These are phyloP conservation scores for Penicillium sclerotigenum DNA, from an alignment of 2,329 filamentous ascomycete species.

Conservation along the genomic window DNA sequence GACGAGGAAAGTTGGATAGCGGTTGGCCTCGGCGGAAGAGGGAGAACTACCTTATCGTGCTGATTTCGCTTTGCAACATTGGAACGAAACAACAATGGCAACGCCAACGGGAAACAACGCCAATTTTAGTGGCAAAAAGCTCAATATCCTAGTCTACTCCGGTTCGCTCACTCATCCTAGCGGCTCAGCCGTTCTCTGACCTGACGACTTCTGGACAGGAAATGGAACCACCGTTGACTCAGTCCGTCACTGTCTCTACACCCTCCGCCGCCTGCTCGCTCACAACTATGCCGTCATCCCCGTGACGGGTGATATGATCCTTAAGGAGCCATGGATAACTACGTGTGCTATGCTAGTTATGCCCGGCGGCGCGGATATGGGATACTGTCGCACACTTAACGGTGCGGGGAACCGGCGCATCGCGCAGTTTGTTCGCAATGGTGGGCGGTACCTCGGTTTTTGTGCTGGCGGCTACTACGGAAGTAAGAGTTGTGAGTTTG, in stretches of 20 bases:
- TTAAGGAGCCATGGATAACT: slow-evolving; percentile 87
- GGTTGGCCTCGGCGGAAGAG: slow-evolving; percentile 19
- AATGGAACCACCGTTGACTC: slow-evolving; percentile 83
- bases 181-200: slow-evolving; percentile 30
- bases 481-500: slow-evolving; percentile 78
- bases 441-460: slow-evolving; percentile 83
- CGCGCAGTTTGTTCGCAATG: slow-evolving; percentile 76
- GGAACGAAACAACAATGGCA: slow-evolving; percentile 27
- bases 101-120: slow-evolving; percentile 30
- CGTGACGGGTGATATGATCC: slow-evolving; percentile 70
- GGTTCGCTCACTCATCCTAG: slow-evolving; percentile 52
- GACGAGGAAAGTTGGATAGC: slow-evolving; percentile 5
- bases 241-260: slow-evolving; percentile 83
- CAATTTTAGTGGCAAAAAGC: slow-evolving; percentile 61
- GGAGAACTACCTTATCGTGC: slow-evolving; percentile 22
- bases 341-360: slow-evolving; percentile 88
- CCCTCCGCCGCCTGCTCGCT: slow-evolving; percentile 78
- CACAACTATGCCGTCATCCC: slow-evolving; percentile 92
- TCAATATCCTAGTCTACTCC: slow-evolving; percentile 93
- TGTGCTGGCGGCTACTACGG: slow-evolving; percentile 96
- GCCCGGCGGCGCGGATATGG: slow-evolving; percentile 89
- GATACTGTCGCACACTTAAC: slow-evolving; percentile 84
- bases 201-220: slow-evolving; percentile 51
- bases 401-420: slow-evolving; percentile 84
- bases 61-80: slow-evolving; percentile 8